A percentile compares a stretch with the other conserved stretches of the same genome.
Conservation (phyloP, 2,329 filamentous ascomycete genomes). For the Phialophora chinensis region DNA sequence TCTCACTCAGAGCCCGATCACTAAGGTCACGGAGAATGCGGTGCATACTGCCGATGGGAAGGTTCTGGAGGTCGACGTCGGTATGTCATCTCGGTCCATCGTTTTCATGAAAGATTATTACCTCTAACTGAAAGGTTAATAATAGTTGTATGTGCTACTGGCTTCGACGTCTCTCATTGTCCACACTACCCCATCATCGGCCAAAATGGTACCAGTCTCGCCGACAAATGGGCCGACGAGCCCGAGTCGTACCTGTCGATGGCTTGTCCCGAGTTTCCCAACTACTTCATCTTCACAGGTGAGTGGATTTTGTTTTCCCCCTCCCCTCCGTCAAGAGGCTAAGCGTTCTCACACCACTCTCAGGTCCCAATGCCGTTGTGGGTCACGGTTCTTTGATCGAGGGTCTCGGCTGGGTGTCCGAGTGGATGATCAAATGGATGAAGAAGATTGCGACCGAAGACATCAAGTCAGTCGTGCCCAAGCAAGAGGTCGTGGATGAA, state of each 20-base stretch:
- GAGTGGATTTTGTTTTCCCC: too few species aligned
- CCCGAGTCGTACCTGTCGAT: slow-evolving; percentile 42
- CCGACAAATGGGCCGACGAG: slow-evolving; percentile 41
- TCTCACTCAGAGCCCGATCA: slow-evolving; percentile 44
- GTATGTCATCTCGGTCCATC: slow-evolving; percentile 38
- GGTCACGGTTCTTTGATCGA: slow-evolving; percentile 42
- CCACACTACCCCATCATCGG: slow-evolving; percentile 47
- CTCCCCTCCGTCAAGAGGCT: too few species aligned
- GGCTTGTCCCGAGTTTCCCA: slow-evolving; percentile 41
- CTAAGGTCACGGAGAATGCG: slow-evolving; percentile 43
- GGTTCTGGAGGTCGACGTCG: slow-evolving; percentile 1
- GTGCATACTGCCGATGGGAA: slow-evolving; percentile 34
- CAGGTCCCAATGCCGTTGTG: slow-evolving; percentile 41
- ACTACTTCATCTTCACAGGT: slow-evolving; percentile 44
- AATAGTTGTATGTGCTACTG: slow-evolving; percentile 48
- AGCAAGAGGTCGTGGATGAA: slow-evolving; percentile 42
- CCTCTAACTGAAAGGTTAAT: not conserved
- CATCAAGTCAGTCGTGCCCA: slow-evolving; percentile 43
- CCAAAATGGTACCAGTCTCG: slow-evolving; percentile 38
- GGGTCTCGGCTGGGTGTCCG: slow-evolving; percentile 38
- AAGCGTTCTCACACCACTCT: too few species aligned
- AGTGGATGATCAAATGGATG: slow-evolving; percentile 44
- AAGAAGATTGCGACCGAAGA: slow-evolving; percentile 44
- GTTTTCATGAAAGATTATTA: not conserved
- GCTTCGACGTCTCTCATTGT: too few species aligned